Evolutionary conservation across 176 grass and related monocot species (phyloP).

Genomic region (Triticum turgidum): DNA sequence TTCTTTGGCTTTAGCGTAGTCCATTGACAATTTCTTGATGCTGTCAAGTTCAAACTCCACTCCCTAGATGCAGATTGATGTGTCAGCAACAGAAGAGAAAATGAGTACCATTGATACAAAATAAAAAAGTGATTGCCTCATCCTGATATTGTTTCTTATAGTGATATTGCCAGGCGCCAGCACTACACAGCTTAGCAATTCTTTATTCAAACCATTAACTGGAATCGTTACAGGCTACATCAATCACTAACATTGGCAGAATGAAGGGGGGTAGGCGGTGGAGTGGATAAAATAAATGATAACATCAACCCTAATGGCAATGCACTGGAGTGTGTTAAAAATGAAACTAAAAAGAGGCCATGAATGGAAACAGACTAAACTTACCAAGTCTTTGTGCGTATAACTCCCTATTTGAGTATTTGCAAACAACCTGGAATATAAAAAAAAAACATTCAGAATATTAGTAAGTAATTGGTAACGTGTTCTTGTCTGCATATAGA

Average conservation of each 20-base stretch:
- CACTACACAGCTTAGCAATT: background rate
- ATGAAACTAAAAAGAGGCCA: background rate
- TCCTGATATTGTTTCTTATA: background rate
- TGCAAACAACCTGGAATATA: constrained; percentile 60
- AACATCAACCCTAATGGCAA: background rate
- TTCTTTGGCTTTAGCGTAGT: constrained; percentile 75
- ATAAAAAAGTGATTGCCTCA: background rate
- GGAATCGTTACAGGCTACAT: background rate
- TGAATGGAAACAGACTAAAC: constrained; percentile 18
- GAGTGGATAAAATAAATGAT: background rate
- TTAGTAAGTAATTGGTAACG: constrained; percentile 9
- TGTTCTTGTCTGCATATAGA: constrained; percentile 1
- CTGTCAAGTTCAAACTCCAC: constrained; percentile 56
- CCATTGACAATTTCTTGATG: constrained; percentile 63
- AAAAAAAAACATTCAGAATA: constrained; percentile 26
- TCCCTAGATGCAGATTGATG: constrained; percentile 46
- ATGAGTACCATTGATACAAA: background rate
- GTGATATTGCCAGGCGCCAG: background rate
- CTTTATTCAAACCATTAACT: constrained; percentile 17
- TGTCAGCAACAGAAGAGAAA: background rate
- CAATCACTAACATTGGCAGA: background rate
- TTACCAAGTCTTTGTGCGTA: constrained; percentile 68
- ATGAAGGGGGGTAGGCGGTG: background rate
- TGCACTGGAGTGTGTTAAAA: background rate
- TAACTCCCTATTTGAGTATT: constrained; percentile 55